Evolutionary conservation across 352 stramenopile species (phyloP), one percentile per base, ranked within the genome.

Genomic region (Phytopythium boreale): DNA sequence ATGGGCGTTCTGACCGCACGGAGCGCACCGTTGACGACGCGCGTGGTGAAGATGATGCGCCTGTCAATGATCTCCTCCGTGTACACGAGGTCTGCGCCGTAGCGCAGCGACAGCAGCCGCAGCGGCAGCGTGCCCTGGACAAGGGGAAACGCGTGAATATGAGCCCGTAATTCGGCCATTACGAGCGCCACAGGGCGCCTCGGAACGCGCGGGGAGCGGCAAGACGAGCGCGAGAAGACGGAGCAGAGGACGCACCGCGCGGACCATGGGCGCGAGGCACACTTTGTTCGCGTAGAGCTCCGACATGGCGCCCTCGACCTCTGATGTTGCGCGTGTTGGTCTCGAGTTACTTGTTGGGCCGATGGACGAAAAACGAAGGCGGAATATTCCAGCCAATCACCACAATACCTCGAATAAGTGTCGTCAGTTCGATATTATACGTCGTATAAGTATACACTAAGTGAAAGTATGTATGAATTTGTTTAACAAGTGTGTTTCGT

Each of bases 31-130:
- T 98, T 98, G n/a, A 84, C 70, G 0, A 95, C 71, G 22, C 93
- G 87, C 27, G 87, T 88, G 12, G 89, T 89, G 6, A 83, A 73
- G 15, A 89, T 83, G 53, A 98, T 92, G 58, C 89, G 90, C 69
- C 97, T 92, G 82, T 98, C 96, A 59, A 99, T 87, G 59, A 98
- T 91, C 76, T 99, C 96, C 79, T 99, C 96, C 31, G 88, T 88
- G 69, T 98, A 98, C 0, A 97, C 88, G 34, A 98, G 72, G 51
- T 98, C 84, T 10, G 94, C 94, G 50, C 95, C 95, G 70, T 98
- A 97, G 4, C 83, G 77, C 56, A 98, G 72, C 56, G 94, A 96
- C 22, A 98, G 69, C 19, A 93, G 79, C 6, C 96, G 88, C 55
- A 98, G 73, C 14, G 96, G 95, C 34, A 96, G 87, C 53, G 95